phyloP scores from a whole-genome alignment of 176 grass and related monocot genomes.

The Musa acuminata region DNA sequence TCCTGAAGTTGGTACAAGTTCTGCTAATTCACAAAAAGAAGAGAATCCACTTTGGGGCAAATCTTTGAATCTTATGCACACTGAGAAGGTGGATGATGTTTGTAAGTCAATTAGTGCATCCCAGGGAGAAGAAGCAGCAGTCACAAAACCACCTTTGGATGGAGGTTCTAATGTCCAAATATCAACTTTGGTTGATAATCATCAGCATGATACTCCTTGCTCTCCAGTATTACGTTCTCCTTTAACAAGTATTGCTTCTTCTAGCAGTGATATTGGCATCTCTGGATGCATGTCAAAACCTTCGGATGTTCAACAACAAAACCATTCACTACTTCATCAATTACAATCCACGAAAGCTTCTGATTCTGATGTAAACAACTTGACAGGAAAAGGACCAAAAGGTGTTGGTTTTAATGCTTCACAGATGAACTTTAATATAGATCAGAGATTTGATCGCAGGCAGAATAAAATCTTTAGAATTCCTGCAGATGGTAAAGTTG shows the following conservation, averaged over 20 bases:
- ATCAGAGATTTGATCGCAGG: slow-evolving; percentile 52
- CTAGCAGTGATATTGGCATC: slow-evolving; percentile 36
- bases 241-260: slow-evolving; percentile 25
- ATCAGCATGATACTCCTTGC: slow-evolving; percentile 41
- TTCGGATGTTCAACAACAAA: slow-evolving; percentile 58
- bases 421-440: slow-evolving; percentile 46
- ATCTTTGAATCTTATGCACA: neutral
- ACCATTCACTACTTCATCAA: slow-evolving; percentile 72
- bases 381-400: slow-evolving; percentile 42
- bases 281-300: slow-evolving; percentile 40
- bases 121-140: slow-evolving; percentile 41
- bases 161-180: slow-evolving; percentile 28
- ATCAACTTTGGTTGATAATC: slow-evolving; percentile 46
- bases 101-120: slow-evolving; percentile 26
- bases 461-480: slow-evolving; percentile 26
- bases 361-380: slow-evolving; percentile 50
- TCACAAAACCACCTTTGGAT: slow-evolving; percentile 35
- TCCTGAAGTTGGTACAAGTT: slow-evolving; percentile 12
- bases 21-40: slow-evolving; percentile 21
- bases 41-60: slow-evolving; percentile 10
- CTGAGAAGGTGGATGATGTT: slow-evolving; percentile 36
- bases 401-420: slow-evolving; percentile 45
- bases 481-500: slow-evolving; percentile 39
- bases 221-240: slow-evolving; percentile 39
- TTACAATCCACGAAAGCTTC: slow-evolving; percentile 54